phyloP scores from a whole-genome alignment of 139 green algal genomes.

The Picochlorum costavermella region DNA sequence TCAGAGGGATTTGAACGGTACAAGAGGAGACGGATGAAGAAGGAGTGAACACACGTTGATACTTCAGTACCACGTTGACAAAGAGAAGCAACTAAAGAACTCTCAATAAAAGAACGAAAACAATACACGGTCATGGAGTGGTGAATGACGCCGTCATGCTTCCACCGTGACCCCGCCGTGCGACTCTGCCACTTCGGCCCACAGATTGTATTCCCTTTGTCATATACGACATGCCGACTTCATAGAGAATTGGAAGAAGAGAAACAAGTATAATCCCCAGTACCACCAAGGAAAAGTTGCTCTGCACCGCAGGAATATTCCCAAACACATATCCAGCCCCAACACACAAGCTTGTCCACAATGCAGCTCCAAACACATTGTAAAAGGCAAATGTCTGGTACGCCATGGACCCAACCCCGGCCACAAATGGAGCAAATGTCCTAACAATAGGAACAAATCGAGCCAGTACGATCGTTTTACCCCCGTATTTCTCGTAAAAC shows the following conservation, averaged over 20 bases:
- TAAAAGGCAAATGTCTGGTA: constrained; percentile 65
- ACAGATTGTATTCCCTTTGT: constrained; percentile 2
- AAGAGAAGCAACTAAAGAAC: too few species aligned
- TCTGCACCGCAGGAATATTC: constrained; percentile 78
- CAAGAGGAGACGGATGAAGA: too few species aligned
- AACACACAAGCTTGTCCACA: constrained; percentile 76
- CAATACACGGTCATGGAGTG: background rate
- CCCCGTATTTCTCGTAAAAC: constrained; percentile 78
- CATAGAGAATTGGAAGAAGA: constrained; percentile 63
- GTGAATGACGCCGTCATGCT: background rate
- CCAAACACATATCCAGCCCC: constrained; percentile 75
- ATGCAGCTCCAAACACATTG: constrained; percentile 73
- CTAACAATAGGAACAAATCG: constrained; percentile 89
- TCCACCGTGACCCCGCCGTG: background rate
- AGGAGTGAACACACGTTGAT: too few species aligned
- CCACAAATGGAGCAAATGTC: constrained; percentile 90
- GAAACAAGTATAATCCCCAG: constrained; percentile 76
- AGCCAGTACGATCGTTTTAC: constrained; percentile 82
- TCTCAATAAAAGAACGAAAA: background rate
- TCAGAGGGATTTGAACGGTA: too few species aligned
- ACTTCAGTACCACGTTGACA: too few species aligned
- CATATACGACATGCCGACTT: constrained; percentile 42
- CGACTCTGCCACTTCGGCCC: background rate
- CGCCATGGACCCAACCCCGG: constrained; percentile 73
- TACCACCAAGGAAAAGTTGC: constrained; percentile 86